Conservation (phyloP, 2,329 filamentous ascomycete species). For the Sclerotiophoma versabilis region DNA sequence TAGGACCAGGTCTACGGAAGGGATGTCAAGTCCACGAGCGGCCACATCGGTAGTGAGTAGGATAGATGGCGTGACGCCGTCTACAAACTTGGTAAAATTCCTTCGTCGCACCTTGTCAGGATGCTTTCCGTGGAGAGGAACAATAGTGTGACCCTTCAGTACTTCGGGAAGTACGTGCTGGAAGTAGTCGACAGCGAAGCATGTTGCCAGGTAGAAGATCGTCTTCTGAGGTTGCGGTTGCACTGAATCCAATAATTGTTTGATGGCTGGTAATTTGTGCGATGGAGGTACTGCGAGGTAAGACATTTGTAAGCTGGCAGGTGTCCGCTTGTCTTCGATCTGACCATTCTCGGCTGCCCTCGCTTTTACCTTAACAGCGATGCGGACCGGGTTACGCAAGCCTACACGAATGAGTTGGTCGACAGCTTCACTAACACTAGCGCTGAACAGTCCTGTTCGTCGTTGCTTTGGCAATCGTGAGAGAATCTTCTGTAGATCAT, state of each 20-base stretch:
- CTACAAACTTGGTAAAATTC: conserved; percentile 83
- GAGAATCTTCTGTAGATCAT: conserved; percentile 85
- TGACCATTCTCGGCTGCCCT: conserved; percentile 59
- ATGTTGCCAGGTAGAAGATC: conserved; percentile 93
- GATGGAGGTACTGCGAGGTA: conserved; percentile 79
- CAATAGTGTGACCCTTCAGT: conserved; percentile 72
- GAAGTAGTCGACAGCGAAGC: conserved; percentile 94
- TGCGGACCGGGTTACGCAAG: conserved; percentile 90
- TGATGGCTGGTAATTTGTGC: conserved; percentile 79
- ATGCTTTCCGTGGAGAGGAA: conserved; percentile 92
- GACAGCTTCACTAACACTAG: conserved; percentile 94
- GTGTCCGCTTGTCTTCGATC: conserved; percentile 83
- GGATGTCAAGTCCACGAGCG: conserved; percentile 88
- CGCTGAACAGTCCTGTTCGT: conserved; percentile 91
- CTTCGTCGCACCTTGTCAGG: conserved; percentile 85
- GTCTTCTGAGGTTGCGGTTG: conserved; percentile 80
- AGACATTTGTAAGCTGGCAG: conserved; percentile 89
- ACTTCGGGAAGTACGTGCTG: conserved; percentile 78
- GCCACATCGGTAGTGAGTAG: conserved; percentile 93
- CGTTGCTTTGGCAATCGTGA: conserved; percentile 88
- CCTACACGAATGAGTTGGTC: conserved; percentile 92
- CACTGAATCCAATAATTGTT: conserved; percentile 72
- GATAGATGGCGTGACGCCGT: conserved; percentile 76
- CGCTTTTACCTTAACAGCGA: conserved; percentile 86
- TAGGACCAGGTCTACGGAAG: conserved; percentile 87